Base-by-base conservation (phyloP, 371 early-diverging fungal species). In the Smittium mucronatum region DNA sequence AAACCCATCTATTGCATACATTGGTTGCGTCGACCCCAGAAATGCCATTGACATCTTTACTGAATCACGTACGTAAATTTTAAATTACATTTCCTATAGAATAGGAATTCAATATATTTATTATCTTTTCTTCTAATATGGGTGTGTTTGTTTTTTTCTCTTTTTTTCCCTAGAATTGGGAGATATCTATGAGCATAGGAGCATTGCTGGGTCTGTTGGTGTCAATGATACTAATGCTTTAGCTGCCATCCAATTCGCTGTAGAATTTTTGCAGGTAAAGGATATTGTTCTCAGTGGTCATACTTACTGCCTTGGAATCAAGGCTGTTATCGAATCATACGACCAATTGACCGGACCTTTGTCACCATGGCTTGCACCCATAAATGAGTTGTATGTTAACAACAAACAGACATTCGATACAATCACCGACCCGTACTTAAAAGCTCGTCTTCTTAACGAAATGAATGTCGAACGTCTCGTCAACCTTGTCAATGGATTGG, bases 11-110 rank as follows among this genome's bases (percentile, higher is more conserved):
- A 84, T 94, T 67, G 82, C 94, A 26, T 97, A 93, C 93, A 87
- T 97, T 70, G 97, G 93, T 28, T 93, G 93, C 78, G 85, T 89
- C n/a, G 97, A 96, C 79, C 91, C 93, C 15, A 87, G 95, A 68
- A 91, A 93, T 29, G 89, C 92, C 34, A 89, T 89, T 64, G 89
- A 78, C 34, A 70, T 75, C 0, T 33, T 78, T 67, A 78, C 77
- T 8, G 66, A 74, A 69, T 73, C 78, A n/a, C n/a, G n/a, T n/a
- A n/a, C n/a, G n/a, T n/a, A n/a, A n/a, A n/a, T n/a, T n/a, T n/a
- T n/a, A n/a, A n/a, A n/a, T n/a, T n/a, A n/a, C n/a, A n/a, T n/a
- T n/a, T n/a, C n/a, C n/a, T n/a, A n/a, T n/a, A n/a, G n/a, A n/a
- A n/a, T n/a, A n/a, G n/a, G n/a, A n/a, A n/a, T n/a, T n/a, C n/a